These are phyloP conservation scores for Chaetomiaceae sp. DNA, from an alignment of 2,329 filamentous ascomycete genomes.

Conservation along the genomic window DNA sequence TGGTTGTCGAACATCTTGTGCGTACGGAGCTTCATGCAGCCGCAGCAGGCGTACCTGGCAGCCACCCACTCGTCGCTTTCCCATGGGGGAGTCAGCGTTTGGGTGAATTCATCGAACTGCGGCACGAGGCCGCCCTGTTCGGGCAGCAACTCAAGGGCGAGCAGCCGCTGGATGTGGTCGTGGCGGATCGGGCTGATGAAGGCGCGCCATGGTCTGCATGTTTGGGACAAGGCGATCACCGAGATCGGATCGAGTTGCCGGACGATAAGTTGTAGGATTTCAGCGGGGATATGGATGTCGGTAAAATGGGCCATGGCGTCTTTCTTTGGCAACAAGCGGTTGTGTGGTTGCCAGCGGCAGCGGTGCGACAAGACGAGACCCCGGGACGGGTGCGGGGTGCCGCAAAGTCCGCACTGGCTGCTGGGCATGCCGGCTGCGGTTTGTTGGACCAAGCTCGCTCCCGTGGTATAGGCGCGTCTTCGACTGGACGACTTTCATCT, in stretches of 20 bases:
- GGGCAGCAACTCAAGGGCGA: conserved; percentile 24
- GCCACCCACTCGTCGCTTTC: conserved; percentile 11
- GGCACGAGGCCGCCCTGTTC: conserved; percentile 23
- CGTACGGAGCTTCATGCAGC: conserved; percentile 22
- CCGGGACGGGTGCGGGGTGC: no score
- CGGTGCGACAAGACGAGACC: no score
- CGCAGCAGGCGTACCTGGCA: conserved; percentile 24
- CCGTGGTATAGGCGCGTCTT: no score
- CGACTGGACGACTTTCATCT: no score
- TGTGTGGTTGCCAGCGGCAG: no score
- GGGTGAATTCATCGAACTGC: conserved; percentile 1
- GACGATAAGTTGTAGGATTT: conserved; percentile 15
- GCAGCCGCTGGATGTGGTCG: conserved; percentile 20
- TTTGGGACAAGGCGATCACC: conserved; percentile 22
- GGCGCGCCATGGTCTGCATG: conserved; percentile 9
- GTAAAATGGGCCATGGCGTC: background rate
- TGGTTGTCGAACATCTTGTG: conserved; percentile 26
- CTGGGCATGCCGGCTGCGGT: no score
- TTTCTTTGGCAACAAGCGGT: no score
- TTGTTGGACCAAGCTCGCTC: no score
- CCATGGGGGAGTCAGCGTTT: conserved; percentile 5
- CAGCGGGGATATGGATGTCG: background rate
- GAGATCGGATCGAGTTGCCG: conserved; percentile 20
- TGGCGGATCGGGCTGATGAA: conserved; percentile 17
- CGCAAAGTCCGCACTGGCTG: no score